A percentile compares a stretch with the other conserved stretches of the same genome.
These are phyloP conservation scores for Pseudisothecium myosuroides DNA, from an alignment of 225 moss, liverwort and hornwort genomes.

Conservation along the genomic window DNA sequence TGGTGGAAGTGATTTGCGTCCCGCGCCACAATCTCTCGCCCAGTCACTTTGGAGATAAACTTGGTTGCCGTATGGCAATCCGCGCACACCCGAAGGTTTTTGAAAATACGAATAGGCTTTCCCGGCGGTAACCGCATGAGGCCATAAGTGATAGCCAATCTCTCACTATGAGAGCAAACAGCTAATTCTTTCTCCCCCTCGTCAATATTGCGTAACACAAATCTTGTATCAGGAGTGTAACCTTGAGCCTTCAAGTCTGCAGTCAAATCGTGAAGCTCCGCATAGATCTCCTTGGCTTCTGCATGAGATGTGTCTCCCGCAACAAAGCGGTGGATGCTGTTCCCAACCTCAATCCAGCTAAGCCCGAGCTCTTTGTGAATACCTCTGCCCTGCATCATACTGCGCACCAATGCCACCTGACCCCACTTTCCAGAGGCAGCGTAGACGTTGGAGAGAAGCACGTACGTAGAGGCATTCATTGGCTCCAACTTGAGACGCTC, in stretches of 20 bases:
- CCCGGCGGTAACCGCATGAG: neutral
- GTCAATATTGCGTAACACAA: neutral
- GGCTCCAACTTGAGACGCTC: constrained; percentile 1
- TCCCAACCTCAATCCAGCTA: neutral
- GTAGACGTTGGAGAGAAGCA: neutral
- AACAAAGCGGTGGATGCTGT: neutral
- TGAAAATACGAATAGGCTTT: neutral
- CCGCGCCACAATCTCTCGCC: neutral
- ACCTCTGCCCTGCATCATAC: neutral
- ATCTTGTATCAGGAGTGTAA: neutral
- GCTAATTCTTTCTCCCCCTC: neutral
- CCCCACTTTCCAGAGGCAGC: neutral
- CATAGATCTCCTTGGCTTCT: neutral
- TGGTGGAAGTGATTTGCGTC: neutral
- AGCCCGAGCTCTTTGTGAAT: neutral
- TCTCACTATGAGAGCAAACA: neutral
- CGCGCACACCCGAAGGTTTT: neutral
- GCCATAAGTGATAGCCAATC: neutral
- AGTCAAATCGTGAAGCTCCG: neutral
- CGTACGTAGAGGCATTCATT: neutral
- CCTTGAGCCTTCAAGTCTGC: neutral
- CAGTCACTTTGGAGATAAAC: neutral
- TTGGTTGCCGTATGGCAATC: neutral
- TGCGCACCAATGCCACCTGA: neutral
- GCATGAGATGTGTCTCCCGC: neutral